These are phyloP conservation scores for Fusarium praegraminearum DNA, from an alignment of 2,329 filamentous ascomycete species.

Conservation along the genomic window DNA sequence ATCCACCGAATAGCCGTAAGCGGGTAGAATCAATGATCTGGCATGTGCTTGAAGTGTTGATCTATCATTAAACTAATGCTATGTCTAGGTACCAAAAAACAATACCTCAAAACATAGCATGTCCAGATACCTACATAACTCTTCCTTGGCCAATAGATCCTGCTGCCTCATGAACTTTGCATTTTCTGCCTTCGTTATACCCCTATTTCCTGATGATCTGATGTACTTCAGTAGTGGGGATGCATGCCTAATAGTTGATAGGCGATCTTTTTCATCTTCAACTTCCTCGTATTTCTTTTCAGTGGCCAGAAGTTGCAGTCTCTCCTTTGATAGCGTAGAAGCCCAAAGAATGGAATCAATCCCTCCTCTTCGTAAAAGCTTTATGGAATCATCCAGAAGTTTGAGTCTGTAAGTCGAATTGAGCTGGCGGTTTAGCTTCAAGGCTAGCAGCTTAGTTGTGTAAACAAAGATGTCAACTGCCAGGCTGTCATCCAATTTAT, in stretches of 20 bases:
- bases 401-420: neutral
- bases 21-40: too few relatives aligned
- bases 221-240: neutral
- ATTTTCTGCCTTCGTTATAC: neutral
- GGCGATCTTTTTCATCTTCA: neutral
- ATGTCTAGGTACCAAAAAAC: neutral
- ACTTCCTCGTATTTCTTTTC: neutral
- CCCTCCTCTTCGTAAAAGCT: neutral
- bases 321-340: neutral
- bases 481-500: too few relatives aligned
- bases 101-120: fast-evolving
- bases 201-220: neutral
- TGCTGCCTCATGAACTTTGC: neutral
- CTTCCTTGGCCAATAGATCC: neutral
- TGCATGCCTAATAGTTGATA: neutral
- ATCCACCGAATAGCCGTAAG: too few relatives aligned
- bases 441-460: neutral
- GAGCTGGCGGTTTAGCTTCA: neutral
- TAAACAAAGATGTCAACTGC: neutral
- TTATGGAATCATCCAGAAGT: neutral
- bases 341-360: neutral
- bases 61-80: too few relatives aligned
- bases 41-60: too few relatives aligned
- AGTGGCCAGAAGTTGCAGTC: neutral
- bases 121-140: neutral